A percentile compares a stretch with the other conserved stretches of the same genome.
These are phyloP conservation scores for Eudorina sp. DNA, from an alignment of 139 green algal genomes.

Conservation along the genomic window DNA sequence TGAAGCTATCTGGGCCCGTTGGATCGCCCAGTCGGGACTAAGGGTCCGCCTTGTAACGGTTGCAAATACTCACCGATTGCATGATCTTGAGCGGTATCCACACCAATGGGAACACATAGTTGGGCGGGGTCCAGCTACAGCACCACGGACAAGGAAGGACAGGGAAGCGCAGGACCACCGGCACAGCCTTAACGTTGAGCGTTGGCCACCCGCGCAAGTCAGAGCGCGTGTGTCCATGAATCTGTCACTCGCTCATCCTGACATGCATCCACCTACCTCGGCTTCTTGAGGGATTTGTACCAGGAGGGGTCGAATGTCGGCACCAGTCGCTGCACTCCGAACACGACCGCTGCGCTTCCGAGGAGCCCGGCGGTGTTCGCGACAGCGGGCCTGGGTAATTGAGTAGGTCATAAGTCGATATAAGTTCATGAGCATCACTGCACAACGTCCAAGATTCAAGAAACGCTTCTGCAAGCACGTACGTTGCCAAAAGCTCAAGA, in stretches of 20 bases:
- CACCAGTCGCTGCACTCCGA: slow-evolving; percentile 45
- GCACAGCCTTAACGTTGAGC: no score
- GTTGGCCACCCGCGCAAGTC: no score
- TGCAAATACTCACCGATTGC: slow-evolving; percentile 62
- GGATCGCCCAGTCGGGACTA: no score
- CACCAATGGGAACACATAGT: slow-evolving; percentile 71
- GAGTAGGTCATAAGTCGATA: no score
- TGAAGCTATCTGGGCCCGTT: not conserved
- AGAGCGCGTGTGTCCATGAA: no score
- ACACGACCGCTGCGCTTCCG: slow-evolving; percentile 28
- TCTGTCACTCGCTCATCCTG: no score
- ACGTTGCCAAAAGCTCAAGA: not conserved
- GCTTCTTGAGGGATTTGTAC: slow-evolving; percentile 64
- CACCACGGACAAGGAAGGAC: no score
- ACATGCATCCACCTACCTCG: slow-evolving; percentile 38
- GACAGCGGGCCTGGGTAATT: not conserved
- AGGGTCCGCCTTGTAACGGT: no score
- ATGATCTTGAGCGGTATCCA: slow-evolving; percentile 80
- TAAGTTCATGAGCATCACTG: no score
- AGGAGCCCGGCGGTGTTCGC: not conserved
- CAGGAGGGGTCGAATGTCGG: slow-evolving; percentile 33
- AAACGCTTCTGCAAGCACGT: no score
- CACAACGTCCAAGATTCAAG: no score
- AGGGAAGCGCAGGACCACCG: no score
- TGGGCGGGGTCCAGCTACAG: slow-evolving; percentile 79